Base-by-base conservation (phyloP, 2,329 filamentous ascomycete genomes). In the Pyricularia grisea region DNA sequence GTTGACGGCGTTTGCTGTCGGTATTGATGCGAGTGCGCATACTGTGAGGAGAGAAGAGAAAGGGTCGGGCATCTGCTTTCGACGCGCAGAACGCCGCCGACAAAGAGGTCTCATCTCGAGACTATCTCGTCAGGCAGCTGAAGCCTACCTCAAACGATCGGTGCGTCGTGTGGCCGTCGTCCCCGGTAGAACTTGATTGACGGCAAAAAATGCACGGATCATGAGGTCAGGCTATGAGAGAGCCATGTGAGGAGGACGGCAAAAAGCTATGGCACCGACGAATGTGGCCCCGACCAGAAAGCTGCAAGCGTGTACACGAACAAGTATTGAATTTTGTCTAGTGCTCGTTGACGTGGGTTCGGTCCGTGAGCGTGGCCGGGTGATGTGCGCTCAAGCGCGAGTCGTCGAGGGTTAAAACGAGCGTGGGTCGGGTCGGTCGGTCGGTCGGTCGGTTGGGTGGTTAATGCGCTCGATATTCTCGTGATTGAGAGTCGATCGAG, bases 51-150 rank as follows among this genome's bases (percentile, higher is more conserved):
- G 65, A 74, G 65, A 60, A 71, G 69, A 36, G 70, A 73, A 27
- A 70, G 68, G 23, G 71, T 69, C 58, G 70, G n/a, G 70, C 73
- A 69, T 75, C 75, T 50, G 14, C 68, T 74, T 76, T 71, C 77
- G 76, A 75, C 79, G 79, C 76, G 78, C 76, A 74, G 78, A 78
- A 73, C 76, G 77, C 77, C 81, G 79, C 78, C 77, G 78, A 74
- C 78, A 75, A 71, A 78, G 78, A 73, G 80, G 76, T 76, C 82
- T 80, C 81, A 81, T 85, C 87, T 87, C 75, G 76, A 78, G 73
- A 65, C 68, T 70, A 66, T 63, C 12, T 67, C 28, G 55, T 55
- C 36, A 67, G 55, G 55, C 66, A 61, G n/a, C 30, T 27, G 11
- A 25, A 42, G 66, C 25, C 36, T 67, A 60, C 66, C 66, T 61